Percentiles rank a stretch among this genome's conserved stretches.
Evolutionary conservation across 192 early-diverging fungal species (phyloP).

Genomic region (Kickxella alabastrina): DNA sequence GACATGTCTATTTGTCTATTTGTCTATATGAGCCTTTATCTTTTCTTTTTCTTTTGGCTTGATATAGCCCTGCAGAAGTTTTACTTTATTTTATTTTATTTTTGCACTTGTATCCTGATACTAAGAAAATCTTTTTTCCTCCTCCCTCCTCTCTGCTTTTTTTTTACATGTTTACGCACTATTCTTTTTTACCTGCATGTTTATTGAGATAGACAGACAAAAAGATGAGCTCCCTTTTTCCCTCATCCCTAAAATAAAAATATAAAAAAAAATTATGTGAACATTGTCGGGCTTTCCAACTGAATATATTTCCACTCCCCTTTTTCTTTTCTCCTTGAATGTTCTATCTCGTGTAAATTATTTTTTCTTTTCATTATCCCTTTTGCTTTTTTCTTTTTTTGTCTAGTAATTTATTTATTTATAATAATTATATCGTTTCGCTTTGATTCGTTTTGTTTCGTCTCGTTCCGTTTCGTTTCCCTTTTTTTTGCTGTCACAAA

Average conservation of each 20-base stretch:
- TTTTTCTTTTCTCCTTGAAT: background rate
- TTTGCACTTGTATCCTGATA: background rate
- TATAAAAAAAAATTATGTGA: no score
- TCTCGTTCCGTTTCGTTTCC: background rate
- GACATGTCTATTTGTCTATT: no score
- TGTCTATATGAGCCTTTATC: no score
- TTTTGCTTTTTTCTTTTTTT: background rate
- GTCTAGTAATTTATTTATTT: constrained; percentile 2
- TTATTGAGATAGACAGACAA: no score
- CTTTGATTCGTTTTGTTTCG: background rate
- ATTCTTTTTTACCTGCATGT: background rate
- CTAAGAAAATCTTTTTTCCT: background rate
- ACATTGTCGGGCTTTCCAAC: no score
- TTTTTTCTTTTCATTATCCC: background rate
- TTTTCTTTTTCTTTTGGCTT: no score
- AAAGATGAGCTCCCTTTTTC: no score
- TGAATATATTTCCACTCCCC: no score
- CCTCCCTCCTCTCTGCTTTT: no score
- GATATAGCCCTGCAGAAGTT: no score
- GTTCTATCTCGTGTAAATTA: background rate
- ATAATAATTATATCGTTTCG: background rate
- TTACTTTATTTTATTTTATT: no score
- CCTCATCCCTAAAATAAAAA: background rate
- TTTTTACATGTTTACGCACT: constrained; percentile 2
- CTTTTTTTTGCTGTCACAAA: background rate